Base-by-base conservation (phyloP, 2,329 filamentous ascomycete species). In the Phialophora tarda region DNA sequence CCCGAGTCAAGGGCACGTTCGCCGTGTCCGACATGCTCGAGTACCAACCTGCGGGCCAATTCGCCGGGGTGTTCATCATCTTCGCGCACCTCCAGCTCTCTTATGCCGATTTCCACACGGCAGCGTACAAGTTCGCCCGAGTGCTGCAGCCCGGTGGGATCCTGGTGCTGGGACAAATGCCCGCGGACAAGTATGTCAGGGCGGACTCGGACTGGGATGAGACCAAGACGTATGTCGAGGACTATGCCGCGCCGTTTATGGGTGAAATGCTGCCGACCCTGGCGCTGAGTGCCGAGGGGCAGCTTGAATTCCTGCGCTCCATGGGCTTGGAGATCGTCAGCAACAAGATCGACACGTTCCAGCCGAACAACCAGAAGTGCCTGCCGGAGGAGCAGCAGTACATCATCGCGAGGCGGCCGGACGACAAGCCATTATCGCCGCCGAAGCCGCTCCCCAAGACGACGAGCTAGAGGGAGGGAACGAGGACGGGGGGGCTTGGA, bases 41-140 rank as follows among this genome's bases (percentile, higher is more conserved):
- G 10, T 75, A 73, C 54, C 21, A 71, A 30, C 66, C 74, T 21
- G 51, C 71, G 47, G 70, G 69, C 2, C 58, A 41, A 3, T 75
- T 74, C 51, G 69, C 68, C 41, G 75, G 61, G 8, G 65, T 76
- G 30, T 74, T 77, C 59, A 72, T 75, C 63, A 76, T 77, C 44
- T 76, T 73, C 58, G 69, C 73, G 1, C 74, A 74, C 21, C 69
- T 76, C 2, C 69, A 69, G 59, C 67, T 77, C 30, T 68, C 69
- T 4, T 75, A 75, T 51, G 62, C 72, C 1, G 70, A 71, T 8
- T 73, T 77, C 44, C 72, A 75, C 60, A 44, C 65, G 21, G 71
- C 71, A 0, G 67, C 60, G 1, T 71, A 69, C 57, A 73, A 69
- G 59, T 72, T 71, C 12, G 75, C 70, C 5, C 47, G 65, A 24